Percentiles rank a stretch among this genome's conserved stretches.
These are phyloP conservation scores for Hymenoscyphus repandus DNA, from an alignment of 2,329 filamentous ascomycete species.

Conservation along the genomic window DNA sequence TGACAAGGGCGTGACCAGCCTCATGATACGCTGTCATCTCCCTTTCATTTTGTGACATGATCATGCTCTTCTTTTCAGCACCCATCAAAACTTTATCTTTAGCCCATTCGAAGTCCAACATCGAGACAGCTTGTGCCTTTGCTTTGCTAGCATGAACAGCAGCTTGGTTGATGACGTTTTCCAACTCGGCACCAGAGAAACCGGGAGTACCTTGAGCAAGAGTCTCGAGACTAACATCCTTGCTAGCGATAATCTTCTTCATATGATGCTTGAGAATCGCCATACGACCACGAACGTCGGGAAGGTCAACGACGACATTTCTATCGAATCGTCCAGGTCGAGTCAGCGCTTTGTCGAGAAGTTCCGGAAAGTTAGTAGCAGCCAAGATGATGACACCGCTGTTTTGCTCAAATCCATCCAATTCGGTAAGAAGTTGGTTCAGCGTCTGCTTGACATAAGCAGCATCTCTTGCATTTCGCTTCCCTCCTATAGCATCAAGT, in stretches of 20 bases:
- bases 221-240: constrained; percentile 76
- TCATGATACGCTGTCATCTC: constrained; percentile 95
- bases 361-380: constrained; percentile 92
- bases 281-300: constrained; percentile 88
- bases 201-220: constrained; percentile 86
- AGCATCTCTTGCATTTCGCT: constrained; percentile 86
- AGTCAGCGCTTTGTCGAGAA: constrained; percentile 90
- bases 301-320: constrained; percentile 80
- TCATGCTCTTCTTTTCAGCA: constrained; percentile 80
- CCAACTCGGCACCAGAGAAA: constrained; percentile 90
- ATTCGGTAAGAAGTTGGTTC: constrained; percentile 92
- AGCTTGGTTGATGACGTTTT: constrained; percentile 95
- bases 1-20: constrained; percentile 88
- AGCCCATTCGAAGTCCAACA: constrained; percentile 88
- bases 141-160: constrained; percentile 90
- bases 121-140: constrained; percentile 68
- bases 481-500: constrained; percentile 88
- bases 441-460: constrained; percentile 96
- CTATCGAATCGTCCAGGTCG: constrained; percentile 94
- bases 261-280: constrained; percentile 92
- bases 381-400: constrained; percentile 93
- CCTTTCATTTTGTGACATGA: constrained; percentile 91
- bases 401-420: constrained; percentile 94
- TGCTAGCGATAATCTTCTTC: constrained; percentile 76
- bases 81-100: constrained; percentile 99